Percentiles rank a stretch among this genome's conserved stretches.
Evolutionary conservation across 2,329 filamentous ascomycete genomes (phyloP).

Genomic region (Xylaria arbuscula): DNA sequence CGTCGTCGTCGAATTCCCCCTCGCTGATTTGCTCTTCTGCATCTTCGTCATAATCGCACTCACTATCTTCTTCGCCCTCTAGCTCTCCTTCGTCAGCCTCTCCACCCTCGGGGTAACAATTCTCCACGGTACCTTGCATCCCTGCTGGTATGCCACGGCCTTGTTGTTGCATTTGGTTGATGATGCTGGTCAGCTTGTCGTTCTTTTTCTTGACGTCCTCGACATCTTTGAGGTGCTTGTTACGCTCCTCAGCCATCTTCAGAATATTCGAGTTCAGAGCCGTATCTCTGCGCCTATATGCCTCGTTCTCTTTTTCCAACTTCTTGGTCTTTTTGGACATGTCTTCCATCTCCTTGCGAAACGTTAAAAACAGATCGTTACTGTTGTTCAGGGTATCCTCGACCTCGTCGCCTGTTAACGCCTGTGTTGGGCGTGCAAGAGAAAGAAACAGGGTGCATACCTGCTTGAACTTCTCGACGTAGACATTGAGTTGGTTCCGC

Average conservation of each 20-base stretch:
- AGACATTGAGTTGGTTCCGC: constrained; percentile 94
- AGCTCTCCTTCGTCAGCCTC: constrained; percentile 74
- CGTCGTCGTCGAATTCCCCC: constrained; percentile 60
- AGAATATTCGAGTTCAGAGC: constrained; percentile 94
- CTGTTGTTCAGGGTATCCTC: constrained; percentile 99
- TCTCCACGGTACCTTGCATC: constrained; percentile 69
- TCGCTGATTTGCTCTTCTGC: constrained; percentile 58
- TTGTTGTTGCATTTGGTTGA: constrained; percentile 95
- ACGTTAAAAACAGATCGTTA: constrained; percentile 96
- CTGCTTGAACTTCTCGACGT: constrained; percentile 99
- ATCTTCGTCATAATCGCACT: constrained; percentile 73
- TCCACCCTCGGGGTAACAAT: constrained; percentile 69
- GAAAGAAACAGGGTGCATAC: constrained; percentile 64
- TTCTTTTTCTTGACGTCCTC: constrained; percentile 87
- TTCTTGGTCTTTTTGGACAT: constrained; percentile 99
- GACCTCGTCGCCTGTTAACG: constrained; percentile 74
- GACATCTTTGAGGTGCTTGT: constrained; percentile 77
- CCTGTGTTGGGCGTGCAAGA: constrained; percentile 44
- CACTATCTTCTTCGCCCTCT: constrained; percentile 69
- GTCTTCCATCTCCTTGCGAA: constrained; percentile 99
- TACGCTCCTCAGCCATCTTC: constrained; percentile 95
- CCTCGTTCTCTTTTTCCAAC: constrained; percentile 95
- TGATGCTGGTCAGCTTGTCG: constrained; percentile 91
- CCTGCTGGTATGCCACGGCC: constrained; percentile 80
- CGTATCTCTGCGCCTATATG: constrained; percentile 90